phyloP scores from a whole-genome alignment of 306 rosid species.

The Malus sieversii region DNA sequence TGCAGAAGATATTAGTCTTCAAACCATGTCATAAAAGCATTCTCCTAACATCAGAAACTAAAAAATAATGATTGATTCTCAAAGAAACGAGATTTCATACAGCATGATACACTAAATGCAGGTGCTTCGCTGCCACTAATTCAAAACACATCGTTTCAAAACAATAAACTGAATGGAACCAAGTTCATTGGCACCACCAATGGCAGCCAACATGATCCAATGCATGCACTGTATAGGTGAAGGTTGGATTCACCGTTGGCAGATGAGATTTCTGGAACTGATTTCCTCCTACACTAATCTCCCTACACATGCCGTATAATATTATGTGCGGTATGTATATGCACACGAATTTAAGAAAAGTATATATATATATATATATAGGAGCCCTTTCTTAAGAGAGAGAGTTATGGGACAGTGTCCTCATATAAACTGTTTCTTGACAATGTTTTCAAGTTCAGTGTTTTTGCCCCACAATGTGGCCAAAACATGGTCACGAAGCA shows the following conservation, averaged over 20 bases:
- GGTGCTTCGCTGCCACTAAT: neutral
- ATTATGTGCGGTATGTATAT: too few species aligned
- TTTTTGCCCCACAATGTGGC: neutral
- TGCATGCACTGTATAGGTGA: neutral
- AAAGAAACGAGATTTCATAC: neutral
- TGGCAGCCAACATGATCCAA: too few species aligned
- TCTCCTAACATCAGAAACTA: neutral
- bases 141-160: neutral
- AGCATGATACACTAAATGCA: neutral
- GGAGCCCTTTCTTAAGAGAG: too few species aligned
- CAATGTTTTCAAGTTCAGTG: too few species aligned
- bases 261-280: too few species aligned
- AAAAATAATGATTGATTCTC: neutral
- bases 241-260: neutral
- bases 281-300: too few species aligned
- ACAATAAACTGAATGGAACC: neutral
- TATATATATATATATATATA: too few species aligned
- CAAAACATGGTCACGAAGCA: neutral
- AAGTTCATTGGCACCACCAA: neutral
- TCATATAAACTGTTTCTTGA: too few species aligned
- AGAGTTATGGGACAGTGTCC: too few species aligned
- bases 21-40: neutral
- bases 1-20: constrained; percentile 1
- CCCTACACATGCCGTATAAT: too few species aligned
- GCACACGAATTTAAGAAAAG: too few species aligned